Conservation (phyloP, 306 rosid species). For the Sechiopsis laciniata region DNA sequence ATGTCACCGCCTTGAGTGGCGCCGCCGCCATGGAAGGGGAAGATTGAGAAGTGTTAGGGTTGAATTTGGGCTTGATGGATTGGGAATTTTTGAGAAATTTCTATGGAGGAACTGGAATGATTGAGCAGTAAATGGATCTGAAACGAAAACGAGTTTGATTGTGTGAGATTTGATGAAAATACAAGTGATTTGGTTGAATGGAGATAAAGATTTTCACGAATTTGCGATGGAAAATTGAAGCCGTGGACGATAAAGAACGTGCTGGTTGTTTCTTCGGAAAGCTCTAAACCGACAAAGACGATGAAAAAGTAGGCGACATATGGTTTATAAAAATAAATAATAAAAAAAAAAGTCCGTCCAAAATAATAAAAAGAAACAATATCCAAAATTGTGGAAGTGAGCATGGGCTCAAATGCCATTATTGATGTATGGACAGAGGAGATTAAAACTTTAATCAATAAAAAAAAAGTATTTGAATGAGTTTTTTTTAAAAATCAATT, state of each 20-base stretch:
- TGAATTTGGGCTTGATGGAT: not conserved
- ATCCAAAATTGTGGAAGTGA: no score
- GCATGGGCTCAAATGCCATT: no score
- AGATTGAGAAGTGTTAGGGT: not conserved
- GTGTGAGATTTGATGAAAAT: not conserved
- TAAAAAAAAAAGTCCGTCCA: no score
- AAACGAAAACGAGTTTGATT: not conserved
- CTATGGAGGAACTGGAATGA: not conserved
- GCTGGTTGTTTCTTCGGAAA: not conserved
- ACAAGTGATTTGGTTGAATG: not conserved
- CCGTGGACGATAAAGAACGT: not conserved
- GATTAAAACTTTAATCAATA: no score
- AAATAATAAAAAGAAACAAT: no score
- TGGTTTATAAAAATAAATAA: no score
- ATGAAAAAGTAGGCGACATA: no score
- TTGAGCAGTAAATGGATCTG: not conserved
- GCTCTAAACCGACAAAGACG: not conserved
- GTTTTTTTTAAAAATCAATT: no score
- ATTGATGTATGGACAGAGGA: no score
- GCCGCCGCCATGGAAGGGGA: slow-evolving; percentile 25
- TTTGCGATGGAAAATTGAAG: not conserved
- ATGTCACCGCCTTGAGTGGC: slow-evolving; percentile 61
- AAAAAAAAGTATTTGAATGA: no score
- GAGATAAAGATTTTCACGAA: not conserved
- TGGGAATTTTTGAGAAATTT: not conserved